Conservation (phyloP, 106 monocot genomes). For the Dendrobium nobile region DNA sequence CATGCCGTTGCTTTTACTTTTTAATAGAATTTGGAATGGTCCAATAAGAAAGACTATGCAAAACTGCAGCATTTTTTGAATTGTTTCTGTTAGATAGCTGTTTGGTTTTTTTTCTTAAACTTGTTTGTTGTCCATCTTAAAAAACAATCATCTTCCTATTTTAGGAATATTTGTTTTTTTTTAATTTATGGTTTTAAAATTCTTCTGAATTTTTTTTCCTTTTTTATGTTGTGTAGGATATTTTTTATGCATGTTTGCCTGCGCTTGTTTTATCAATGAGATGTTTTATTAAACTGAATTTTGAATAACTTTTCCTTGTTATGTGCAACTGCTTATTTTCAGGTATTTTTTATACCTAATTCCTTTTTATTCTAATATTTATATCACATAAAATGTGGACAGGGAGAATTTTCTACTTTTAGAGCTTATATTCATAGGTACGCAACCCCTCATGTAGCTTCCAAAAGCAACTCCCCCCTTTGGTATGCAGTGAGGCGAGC, state of each 20-base stretch:
- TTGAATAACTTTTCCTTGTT: neutral
- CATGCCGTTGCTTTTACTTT: too few relatives aligned
- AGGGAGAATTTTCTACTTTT: constrained; percentile 67
- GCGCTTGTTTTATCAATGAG: neutral
- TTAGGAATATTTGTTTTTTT: neutral
- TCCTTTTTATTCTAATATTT: neutral
- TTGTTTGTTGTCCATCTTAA: neutral
- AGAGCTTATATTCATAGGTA: constrained; percentile 76
- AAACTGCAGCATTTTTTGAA: too few relatives aligned
- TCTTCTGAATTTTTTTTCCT: neutral
- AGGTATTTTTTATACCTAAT: neutral
- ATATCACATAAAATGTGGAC: neutral
- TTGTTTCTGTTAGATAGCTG: too few relatives aligned
- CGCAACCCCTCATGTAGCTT: constrained; percentile 62
- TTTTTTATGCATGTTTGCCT: neutral
- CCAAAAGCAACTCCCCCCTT: constrained; percentile 86
- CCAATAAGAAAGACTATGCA: too few relatives aligned
- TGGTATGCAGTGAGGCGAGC: constrained; percentile 92
- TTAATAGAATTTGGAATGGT: too few relatives aligned
- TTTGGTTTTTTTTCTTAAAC: neutral
- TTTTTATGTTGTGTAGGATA: neutral
- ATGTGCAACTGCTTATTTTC: neutral
- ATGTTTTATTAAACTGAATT: constrained; percentile 1
- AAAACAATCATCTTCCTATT: neutral
- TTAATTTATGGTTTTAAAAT: neutral